Base-by-base conservation (phyloP, 352 stramenopile genomes). In the Globisporangium camurandrum region DNA sequence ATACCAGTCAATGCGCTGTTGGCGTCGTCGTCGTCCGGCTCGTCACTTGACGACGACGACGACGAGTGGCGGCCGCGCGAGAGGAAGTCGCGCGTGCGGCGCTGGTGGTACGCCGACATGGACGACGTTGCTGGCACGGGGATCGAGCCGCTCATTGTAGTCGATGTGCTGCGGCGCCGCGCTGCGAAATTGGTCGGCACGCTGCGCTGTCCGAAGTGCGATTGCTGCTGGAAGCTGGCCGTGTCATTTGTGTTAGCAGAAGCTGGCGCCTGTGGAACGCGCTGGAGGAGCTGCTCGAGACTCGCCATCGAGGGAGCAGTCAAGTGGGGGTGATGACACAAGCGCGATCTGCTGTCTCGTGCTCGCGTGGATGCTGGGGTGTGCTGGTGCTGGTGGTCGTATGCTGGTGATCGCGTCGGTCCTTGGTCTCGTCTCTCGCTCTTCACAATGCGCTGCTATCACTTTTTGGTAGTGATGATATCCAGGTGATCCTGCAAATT, bases 241-340 rank as follows among this genome's bases (percentile, higher is more conserved):
- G 37, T 19, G n/a, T 19, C 9, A 22, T n/a, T 48, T 30, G 17
- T 38, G 39, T 19, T 49, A n/a, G 26, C 3, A 10, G 45, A 1
- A 7, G 36, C 1, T 5, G 30, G 39, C 9, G 42, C 39, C 28
- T 53, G 54, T 34, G 54, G 23, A 11, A 30, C 14, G 8, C 31
- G 47, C 47, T 48, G 54, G 20, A 61, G 51, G 10, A 61, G 39
- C 34, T 61, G 54, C 42, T 55, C 45, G 47, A 61, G 43, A 40
- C 41, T 61, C 46, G 54, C 37, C 54, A 61, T 61, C 28, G 30
- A 2, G 17, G 14, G 30, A 34, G 30, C 2, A 12, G 14, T 34
- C 14, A 12, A 34, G 30, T 16, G 30, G 14, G 30, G 30, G 8
- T 6, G 30, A 34, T 34, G n/a, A n/a, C n/a, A n/a, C n/a, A n/a